These are phyloP conservation scores for Candida glucosophila DNA, from an alignment of 1,139 yeast species.

Conservation along the genomic window DNA sequence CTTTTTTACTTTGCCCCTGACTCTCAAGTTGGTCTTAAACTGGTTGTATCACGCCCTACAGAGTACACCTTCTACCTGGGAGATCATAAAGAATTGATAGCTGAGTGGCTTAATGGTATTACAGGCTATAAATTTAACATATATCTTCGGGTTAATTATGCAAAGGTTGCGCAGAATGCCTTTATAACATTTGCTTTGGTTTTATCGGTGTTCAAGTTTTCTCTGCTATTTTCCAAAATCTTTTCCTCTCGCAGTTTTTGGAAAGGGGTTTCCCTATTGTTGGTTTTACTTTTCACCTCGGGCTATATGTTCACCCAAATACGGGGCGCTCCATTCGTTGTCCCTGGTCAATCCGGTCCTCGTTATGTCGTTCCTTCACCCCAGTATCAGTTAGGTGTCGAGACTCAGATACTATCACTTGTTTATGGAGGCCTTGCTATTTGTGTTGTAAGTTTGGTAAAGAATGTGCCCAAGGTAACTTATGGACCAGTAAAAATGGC, in stretches of 20 bases:
- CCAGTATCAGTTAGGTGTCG: conserved; percentile 70
- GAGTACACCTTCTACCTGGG: conserved; percentile 48
- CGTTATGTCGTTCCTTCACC: conserved; percentile 61
- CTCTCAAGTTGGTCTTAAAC: conserved; percentile 17
- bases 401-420: conserved; percentile 67
- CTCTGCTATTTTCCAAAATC: conserved; percentile 23
- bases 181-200: conserved; percentile 24
- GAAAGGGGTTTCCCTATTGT: conserved; percentile 54
- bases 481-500: conserved; percentile 33
- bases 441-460: conserved; percentile 39
- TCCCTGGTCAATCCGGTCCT: conserved; percentile 49
- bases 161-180: conserved; percentile 43
- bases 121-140: conserved; percentile 40
- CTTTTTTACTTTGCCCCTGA: conserved; percentile 59
- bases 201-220: conserved; percentile 14
- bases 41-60: conserved; percentile 26
- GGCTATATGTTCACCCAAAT: conserved; percentile 94
- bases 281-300: conserved; percentile 64
- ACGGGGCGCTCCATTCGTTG: conserved; percentile 62
- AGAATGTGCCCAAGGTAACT: conserved; percentile 37
- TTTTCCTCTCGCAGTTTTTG: conserved; percentile 38
- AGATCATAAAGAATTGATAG: conserved; percentile 37
- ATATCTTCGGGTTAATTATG: conserved; percentile 47
- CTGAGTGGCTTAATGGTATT: conserved; percentile 24
- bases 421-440: conserved; percentile 52